Conservation (phyloP, 257 asterid species). For the Solanum chilense region DNA sequence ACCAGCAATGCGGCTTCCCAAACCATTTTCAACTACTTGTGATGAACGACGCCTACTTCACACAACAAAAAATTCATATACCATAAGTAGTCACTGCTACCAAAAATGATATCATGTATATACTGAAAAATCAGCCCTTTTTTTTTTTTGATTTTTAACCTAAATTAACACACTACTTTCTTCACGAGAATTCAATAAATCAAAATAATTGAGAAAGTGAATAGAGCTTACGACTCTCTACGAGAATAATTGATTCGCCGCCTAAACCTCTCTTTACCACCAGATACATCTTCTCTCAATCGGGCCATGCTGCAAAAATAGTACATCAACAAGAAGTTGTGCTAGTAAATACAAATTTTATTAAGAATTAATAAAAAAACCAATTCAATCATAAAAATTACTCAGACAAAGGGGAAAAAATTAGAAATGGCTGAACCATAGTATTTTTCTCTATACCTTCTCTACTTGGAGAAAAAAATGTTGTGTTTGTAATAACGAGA, state of each 20-base stretch:
- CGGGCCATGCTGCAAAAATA: constrained; percentile 62
- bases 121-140: not conserved
- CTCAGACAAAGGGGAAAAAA: not conserved
- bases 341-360: not conserved
- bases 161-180: constrained; percentile 8
- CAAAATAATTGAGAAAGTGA: not conserved
- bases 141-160: not conserved
- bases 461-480: not conserved
- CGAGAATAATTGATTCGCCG: constrained; percentile 62
- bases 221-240: constrained; percentile 61
- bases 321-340: constrained; percentile 4
- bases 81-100: not conserved
- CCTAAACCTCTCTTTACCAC: constrained; percentile 53
- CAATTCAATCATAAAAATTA: not conserved
- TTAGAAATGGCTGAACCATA: not conserved
- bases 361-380: too few species aligned
- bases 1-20: not conserved
- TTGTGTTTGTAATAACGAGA: not conserved
- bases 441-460: not conserved
- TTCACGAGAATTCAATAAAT: not conserved
- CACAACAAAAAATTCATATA: not conserved
- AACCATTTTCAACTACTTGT: not conserved
- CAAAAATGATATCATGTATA: not conserved
- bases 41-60: not conserved
- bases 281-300: constrained; percentile 49